Conservation (phyloP, 1,284 basidiomycete species). For the Cutaneotrichosporon sp. region DNA sequence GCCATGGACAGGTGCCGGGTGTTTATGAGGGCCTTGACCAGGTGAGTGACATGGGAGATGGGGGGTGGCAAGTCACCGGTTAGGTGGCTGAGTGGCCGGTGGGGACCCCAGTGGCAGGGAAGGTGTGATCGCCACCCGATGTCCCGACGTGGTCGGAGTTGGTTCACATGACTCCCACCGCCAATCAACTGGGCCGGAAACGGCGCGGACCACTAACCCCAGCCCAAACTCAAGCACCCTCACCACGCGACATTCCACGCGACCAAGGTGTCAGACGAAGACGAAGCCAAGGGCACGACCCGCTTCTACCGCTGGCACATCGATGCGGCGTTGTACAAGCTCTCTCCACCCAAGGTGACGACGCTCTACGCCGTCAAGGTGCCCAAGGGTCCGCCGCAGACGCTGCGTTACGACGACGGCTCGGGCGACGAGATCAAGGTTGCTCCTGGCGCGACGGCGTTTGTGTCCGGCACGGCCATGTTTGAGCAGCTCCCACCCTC, state of each 20-base stretch:
- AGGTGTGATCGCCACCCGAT: background rate
- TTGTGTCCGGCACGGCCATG: slow-evolving; percentile 73
- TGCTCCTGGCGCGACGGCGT: slow-evolving; percentile 82
- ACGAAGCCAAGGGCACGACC: slow-evolving; percentile 71
- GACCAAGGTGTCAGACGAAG: slow-evolving; percentile 70
- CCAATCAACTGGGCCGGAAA: background rate
- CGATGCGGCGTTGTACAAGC: slow-evolving; percentile 85
- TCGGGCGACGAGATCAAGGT: slow-evolving; percentile 78
- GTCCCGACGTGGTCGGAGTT: background rate
- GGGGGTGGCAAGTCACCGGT: background rate
- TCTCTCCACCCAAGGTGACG: slow-evolving; percentile 83
- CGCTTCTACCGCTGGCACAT: slow-evolving; percentile 93
- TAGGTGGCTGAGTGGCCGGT: background rate
- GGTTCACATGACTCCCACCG: slow-evolving; percentile 9
- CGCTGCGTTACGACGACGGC: slow-evolving; percentile 81
- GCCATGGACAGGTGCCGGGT: slow-evolving; percentile 66
- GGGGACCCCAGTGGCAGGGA: background rate
- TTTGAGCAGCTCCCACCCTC: slow-evolving; percentile 74
- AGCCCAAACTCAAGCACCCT: slow-evolving; percentile 65
- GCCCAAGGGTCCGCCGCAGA: slow-evolving; percentile 67
- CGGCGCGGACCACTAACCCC: slow-evolving; percentile 3
- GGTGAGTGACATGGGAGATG: slow-evolving; percentile 48
- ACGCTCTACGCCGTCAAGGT: slow-evolving; percentile 79
- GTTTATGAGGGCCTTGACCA: slow-evolving; percentile 73
- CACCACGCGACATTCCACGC: slow-evolving; percentile 88